Conservation (phyloP, 768 basidiomycete genomes). For the Hebeloma cylindrosporum region DNA sequence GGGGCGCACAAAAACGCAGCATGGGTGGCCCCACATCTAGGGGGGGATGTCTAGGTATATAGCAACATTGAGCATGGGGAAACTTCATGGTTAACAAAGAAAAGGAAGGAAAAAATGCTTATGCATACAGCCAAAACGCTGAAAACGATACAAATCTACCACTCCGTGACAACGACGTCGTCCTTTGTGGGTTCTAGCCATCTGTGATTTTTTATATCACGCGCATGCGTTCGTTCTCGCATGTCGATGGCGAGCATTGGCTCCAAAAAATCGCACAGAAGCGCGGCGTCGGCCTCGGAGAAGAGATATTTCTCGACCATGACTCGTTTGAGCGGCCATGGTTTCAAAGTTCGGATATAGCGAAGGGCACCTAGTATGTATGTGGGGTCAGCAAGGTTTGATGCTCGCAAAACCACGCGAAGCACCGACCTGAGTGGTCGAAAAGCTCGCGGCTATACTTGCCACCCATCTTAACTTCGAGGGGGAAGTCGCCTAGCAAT, state of each 20-base stretch:
- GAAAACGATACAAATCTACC: slow-evolving; percentile 31
- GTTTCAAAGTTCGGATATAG: slow-evolving; percentile 72
- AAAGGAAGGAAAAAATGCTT: not conserved
- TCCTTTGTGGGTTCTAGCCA: slow-evolving; percentile 58
- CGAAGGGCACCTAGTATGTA: slow-evolving; percentile 55
- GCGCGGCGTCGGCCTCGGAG: slow-evolving; percentile 52
- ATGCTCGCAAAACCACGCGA: slow-evolving; percentile 7
- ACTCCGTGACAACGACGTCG: slow-evolving; percentile 45
- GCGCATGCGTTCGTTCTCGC: slow-evolving; percentile 64
- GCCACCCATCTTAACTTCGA: slow-evolving; percentile 78
- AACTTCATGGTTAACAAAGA: too few relatives aligned
- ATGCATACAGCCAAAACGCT: not conserved
- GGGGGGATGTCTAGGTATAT: too few relatives aligned
- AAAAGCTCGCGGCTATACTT: slow-evolving; percentile 85
- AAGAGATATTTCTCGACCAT: slow-evolving; percentile 90
- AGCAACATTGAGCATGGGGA: too few relatives aligned
- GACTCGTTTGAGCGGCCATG: slow-evolving; percentile 80
- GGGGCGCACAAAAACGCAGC: not conserved
- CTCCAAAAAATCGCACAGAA: slow-evolving; percentile 64
- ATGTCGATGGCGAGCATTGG: slow-evolving; percentile 79
- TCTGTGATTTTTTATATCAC: slow-evolving; percentile 69
- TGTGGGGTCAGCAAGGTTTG: slow-evolving; percentile 2
- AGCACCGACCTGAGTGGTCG: slow-evolving; percentile 59
- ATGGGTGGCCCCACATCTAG: too few relatives aligned
- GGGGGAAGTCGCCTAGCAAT: slow-evolving; percentile 75